phyloP scores from a whole-genome alignment of 2,329 filamentous ascomycete genomes.

The Coniochaeta sp. region DNA sequence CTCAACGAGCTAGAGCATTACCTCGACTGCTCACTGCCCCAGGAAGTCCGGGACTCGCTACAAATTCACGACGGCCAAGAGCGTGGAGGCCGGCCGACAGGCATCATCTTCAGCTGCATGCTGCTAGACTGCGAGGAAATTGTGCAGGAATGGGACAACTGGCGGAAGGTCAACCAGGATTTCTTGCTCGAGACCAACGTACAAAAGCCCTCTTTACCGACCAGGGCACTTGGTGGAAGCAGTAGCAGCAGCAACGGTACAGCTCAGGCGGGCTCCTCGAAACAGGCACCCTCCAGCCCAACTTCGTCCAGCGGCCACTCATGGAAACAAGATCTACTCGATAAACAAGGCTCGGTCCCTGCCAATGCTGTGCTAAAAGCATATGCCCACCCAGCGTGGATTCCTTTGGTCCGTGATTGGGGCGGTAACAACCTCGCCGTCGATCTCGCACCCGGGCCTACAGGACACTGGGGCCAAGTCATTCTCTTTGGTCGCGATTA shows the following conservation, averaged over 20 bases:
- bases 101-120: slow-evolving; percentile 91
- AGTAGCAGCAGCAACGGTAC: slow-evolving; percentile 16
- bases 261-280: slow-evolving; percentile 60
- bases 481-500: slow-evolving; percentile 97
- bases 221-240: slow-evolving; percentile 64
- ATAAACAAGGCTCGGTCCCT: slow-evolving; percentile 83
- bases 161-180: slow-evolving; percentile 88
- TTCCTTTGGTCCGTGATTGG: slow-evolving; percentile 94
- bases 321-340: slow-evolving; percentile 80
- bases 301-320: slow-evolving; percentile 48
- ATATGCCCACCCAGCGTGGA: slow-evolving; percentile 92
- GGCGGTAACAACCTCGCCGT: slow-evolving; percentile 96
- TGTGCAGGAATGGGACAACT: slow-evolving; percentile 94
- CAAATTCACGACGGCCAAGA: slow-evolving; percentile 95
- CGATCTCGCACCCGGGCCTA: slow-evolving; percentile 83
- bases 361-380: slow-evolving; percentile 81
- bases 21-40: slow-evolving; percentile 85
- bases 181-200: slow-evolving; percentile 58
- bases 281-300: slow-evolving; percentile 41
- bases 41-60: slow-evolving; percentile 88
- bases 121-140: slow-evolving; percentile 97
- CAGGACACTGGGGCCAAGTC: slow-evolving; percentile 90
- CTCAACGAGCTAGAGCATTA: slow-evolving; percentile 95
- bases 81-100: slow-evolving; percentile 81
- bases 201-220: slow-evolving; percentile 54